Conservation (phyloP, 768 basidiomycete species). For the Agrocybe praecox region DNA sequence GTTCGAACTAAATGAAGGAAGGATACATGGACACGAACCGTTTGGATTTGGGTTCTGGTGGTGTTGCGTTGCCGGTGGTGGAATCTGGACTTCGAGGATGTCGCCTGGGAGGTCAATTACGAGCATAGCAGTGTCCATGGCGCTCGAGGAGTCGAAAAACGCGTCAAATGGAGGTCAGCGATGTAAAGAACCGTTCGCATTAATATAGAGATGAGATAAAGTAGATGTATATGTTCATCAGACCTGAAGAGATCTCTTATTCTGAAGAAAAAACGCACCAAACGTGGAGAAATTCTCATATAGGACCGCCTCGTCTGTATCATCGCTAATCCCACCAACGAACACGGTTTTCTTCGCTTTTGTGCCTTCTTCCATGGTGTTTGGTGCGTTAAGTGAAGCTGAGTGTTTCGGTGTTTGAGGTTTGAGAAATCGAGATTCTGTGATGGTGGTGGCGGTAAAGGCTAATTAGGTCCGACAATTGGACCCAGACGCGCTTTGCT, state of each 20-base stretch:
- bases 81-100: constrained; percentile 89
- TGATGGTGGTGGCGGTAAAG: no score
- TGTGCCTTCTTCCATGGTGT: constrained; percentile 76
- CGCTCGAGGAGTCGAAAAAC: background rate
- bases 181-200: background rate
- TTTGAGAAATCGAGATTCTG: no score
- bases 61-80: constrained; percentile 73
- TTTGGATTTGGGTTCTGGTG: constrained; percentile 42
- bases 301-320: constrained; percentile 77
- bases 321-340: constrained; percentile 81
- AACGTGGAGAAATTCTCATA: constrained; percentile 86
- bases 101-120: constrained; percentile 70
- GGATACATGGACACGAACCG: constrained; percentile 41
- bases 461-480: no score
- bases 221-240: background rate
- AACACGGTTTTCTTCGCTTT: constrained; percentile 87
- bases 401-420: no score
- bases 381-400: no score
- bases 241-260: background rate
- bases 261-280: constrained; percentile 51
- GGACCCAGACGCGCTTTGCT: no score
- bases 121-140: background rate
- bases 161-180: no score
- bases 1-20: constrained; percentile 1
- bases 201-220: no score